A percentile compares a stretch with the other conserved stretches of the same genome.
phyloP scores from a whole-genome alignment of 495 filamentous ascomycete species.

The Immersiella caudata region DNA sequence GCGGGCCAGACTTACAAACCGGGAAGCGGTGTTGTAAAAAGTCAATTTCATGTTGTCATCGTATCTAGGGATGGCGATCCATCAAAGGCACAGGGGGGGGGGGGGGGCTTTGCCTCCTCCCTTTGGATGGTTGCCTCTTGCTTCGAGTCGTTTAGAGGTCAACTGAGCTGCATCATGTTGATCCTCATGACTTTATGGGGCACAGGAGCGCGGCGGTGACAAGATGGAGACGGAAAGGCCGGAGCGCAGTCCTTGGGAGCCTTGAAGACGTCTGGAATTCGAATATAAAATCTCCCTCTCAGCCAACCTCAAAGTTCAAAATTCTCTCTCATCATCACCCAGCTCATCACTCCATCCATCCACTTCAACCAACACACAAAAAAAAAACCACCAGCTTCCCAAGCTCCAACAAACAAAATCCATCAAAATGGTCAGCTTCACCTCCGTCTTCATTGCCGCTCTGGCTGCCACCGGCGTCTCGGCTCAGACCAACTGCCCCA shows the following conservation, averaged over 20 bases:
- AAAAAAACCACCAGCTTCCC: background rate
- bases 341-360: background rate
- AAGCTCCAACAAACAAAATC: background rate
- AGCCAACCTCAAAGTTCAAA: background rate
- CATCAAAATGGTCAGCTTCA: conserved; percentile 1
- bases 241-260: background rate
- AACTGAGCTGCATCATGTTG: background rate
- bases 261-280: background rate
- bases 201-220: background rate
- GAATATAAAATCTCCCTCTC: background rate
- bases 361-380: background rate
- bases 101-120: background rate
- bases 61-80: background rate
- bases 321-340: background rate
- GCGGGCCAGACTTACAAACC: background rate
- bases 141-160: background rate
- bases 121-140: background rate
- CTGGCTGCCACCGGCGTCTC: background rate
- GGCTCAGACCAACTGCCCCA: background rate
- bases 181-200: background rate
- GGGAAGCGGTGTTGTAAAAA: background rate
- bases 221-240: background rate
- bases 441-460: background rate
- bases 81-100: background rate
- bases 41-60: background rate